Evolutionary conservation across 2,329 filamentous ascomycete genomes (phyloP).

Genomic region (Pseudocercospora eumusae): DNA sequence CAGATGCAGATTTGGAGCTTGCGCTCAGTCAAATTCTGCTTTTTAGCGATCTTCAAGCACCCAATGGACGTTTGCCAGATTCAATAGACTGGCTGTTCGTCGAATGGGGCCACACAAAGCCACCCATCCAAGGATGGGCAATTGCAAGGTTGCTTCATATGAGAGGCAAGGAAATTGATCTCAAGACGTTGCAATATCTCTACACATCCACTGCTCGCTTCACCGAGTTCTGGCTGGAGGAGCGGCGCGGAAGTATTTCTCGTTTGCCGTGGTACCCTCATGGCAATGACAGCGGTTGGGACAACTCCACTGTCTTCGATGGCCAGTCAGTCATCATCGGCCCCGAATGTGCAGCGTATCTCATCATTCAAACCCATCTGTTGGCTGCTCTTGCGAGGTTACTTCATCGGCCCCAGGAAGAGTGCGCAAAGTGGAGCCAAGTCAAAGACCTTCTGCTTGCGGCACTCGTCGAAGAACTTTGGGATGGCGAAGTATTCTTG

Average conservation of each 20-base stretch:
- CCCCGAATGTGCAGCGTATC: not conserved
- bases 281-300: constrained; percentile 2
- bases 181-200: not conserved
- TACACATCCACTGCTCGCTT: constrained; percentile 1
- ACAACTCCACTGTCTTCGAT: constrained; percentile 9
- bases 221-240: not conserved
- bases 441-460: not conserved
- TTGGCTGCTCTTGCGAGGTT: not conserved
- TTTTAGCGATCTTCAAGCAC: constrained; percentile 3
- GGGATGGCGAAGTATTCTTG: not conserved
- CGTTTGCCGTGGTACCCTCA: not conserved
- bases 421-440: not conserved
- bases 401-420: not conserved
- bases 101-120: constrained; percentile 1
- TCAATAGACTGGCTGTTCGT: not conserved
- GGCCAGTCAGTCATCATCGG: not conserved
- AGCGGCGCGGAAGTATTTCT: not conserved
- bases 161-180: not conserved
- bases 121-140: constrained; percentile 3
- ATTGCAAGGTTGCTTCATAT: not conserved
- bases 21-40: not conserved
- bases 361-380: not conserved
- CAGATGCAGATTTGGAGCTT: not conserved
- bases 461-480: not conserved
- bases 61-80: not conserved